These are phyloP conservation scores for Dioscorea dumetorum DNA, from an alignment of 106 monocot species.

Conservation along the genomic window DNA sequence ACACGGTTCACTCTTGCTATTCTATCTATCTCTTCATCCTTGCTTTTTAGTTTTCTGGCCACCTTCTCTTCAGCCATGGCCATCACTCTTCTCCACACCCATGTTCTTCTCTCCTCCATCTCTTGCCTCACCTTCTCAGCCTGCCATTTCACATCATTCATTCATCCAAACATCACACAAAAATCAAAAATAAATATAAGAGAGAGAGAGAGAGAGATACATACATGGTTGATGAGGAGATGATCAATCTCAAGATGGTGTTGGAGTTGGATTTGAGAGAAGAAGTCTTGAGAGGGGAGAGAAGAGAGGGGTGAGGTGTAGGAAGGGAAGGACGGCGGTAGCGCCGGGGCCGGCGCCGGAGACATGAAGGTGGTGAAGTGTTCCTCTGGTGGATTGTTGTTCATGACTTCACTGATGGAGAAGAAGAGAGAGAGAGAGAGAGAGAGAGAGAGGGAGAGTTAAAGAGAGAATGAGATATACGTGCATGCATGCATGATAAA, in stretches of 20 bases:
- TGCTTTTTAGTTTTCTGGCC: too few relatives aligned
- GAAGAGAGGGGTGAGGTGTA: neutral
- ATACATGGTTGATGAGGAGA: neutral
- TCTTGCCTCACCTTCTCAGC: too few relatives aligned
- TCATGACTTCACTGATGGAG: neutral
- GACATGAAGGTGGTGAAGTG: neutral
- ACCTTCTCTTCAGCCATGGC: too few relatives aligned
- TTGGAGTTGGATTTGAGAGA: neutral
- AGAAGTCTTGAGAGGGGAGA: neutral
- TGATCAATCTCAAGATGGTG: neutral
- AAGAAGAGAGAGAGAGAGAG: neutral
- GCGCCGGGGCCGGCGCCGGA: neutral
- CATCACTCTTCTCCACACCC: too few relatives aligned
- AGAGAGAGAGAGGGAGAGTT: neutral
- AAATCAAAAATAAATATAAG: too few relatives aligned
- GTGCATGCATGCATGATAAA: slow-evolving; percentile 9
- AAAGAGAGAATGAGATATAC: too few relatives aligned
- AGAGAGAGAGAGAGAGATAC: too few relatives aligned
- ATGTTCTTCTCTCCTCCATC: too few relatives aligned
- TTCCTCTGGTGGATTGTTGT: neutral
- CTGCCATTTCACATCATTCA: too few relatives aligned
- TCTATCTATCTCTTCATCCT: too few relatives aligned
- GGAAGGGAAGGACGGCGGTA: neutral
- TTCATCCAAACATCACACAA: too few relatives aligned
- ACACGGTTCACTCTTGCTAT: too few relatives aligned